A percentile compares a stretch with the other conserved stretches of the same genome.
These are phyloP conservation scores for Colletotrichum godetiae DNA, from an alignment of 2,329 filamentous ascomycete species.

Conservation along the genomic window DNA sequence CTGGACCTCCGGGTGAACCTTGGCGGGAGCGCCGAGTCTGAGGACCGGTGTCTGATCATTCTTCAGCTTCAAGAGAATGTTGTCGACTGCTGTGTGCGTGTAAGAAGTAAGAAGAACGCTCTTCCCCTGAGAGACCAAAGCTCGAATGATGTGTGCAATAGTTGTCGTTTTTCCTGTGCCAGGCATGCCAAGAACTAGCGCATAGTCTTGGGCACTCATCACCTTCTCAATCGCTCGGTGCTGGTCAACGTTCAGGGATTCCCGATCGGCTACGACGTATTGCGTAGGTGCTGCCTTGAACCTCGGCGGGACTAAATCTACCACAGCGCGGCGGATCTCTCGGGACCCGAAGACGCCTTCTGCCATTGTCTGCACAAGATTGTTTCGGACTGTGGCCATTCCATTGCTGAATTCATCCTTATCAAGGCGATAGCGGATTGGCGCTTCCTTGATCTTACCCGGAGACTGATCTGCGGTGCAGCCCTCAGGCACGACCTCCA, in stretches of 20 bases:
- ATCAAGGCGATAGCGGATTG: conserved; percentile 84
- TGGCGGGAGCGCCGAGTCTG: conserved; percentile 85
- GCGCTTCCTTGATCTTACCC: conserved; percentile 62
- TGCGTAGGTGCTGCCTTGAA: conserved; percentile 77
- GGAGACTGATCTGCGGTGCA: conserved; percentile 62
- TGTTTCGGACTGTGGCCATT: conserved; percentile 95
- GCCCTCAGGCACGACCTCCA: conserved; percentile 79
- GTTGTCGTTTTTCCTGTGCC: conserved; percentile 98
- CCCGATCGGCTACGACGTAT: conserved; percentile 70
- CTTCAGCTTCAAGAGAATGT: conserved; percentile 92
- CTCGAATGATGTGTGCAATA: conserved; percentile 95
- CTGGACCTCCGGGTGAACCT: conserved; percentile 89
- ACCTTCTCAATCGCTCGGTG: conserved; percentile 90
- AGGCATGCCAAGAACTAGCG: conserved; percentile 97
- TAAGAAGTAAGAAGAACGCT: conserved; percentile 94
- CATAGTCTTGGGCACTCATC: conserved; percentile 95
- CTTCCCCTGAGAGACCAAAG: conserved; percentile 88
- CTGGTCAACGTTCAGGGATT: conserved; percentile 88
- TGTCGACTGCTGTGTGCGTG: conserved; percentile 97
- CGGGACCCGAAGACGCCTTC: conserved; percentile 77
- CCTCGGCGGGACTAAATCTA: conserved; percentile 78
- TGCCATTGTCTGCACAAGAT: conserved; percentile 92
- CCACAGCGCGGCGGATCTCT: conserved; percentile 81
- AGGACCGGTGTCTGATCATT: conserved; percentile 82
- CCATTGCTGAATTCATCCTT: conserved; percentile 99